Evolutionary conservation across 805 yeast species (phyloP).

Genomic region (Cyberlindnera sargentensis): DNA sequence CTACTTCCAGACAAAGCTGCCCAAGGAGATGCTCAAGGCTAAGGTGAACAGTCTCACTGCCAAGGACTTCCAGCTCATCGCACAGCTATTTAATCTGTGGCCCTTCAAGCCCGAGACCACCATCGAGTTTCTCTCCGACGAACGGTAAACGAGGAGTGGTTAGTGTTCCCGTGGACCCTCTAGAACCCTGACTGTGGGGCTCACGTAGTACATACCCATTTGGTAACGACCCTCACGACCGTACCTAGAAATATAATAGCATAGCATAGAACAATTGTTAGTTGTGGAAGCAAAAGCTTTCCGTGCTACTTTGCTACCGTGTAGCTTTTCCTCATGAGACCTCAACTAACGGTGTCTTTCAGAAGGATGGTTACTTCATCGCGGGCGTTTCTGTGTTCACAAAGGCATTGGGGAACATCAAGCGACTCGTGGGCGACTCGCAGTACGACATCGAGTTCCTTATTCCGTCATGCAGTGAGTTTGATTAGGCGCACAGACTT

Average conservation of each 20-base stretch:
- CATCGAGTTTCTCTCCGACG: slow-evolving; percentile 27
- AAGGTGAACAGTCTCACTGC: slow-evolving; percentile 41
- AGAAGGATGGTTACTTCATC: slow-evolving; percentile 32
- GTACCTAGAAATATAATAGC: no score
- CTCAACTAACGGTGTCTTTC: no score
- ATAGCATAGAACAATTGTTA: no score
- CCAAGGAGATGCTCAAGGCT: slow-evolving; percentile 33
- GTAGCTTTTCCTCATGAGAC: no score
- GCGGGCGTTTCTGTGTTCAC: slow-evolving; percentile 64
- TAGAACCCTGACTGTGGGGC: no score
- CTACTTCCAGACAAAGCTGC: slow-evolving; percentile 33
- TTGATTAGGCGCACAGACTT: not conserved
- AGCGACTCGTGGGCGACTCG: slow-evolving; percentile 46
- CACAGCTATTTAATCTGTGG: slow-evolving; percentile 59
- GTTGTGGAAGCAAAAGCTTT: no score
- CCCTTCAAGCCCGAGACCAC: slow-evolving; percentile 71
- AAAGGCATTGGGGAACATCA: slow-evolving; percentile 61
- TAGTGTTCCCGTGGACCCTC: no score
- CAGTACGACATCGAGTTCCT: slow-evolving; percentile 32
- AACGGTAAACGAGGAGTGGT: not conserved
- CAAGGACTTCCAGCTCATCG: slow-evolving; percentile 48
- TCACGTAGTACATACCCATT: no score
- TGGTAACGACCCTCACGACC: no score
- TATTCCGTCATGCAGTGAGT: slow-evolving; percentile 42
- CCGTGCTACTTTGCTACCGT: no score